These are phyloP conservation scores for Podaxis sp. DNA, from an alignment of 768 basidiomycete genomes.

Conservation along the genomic window DNA sequence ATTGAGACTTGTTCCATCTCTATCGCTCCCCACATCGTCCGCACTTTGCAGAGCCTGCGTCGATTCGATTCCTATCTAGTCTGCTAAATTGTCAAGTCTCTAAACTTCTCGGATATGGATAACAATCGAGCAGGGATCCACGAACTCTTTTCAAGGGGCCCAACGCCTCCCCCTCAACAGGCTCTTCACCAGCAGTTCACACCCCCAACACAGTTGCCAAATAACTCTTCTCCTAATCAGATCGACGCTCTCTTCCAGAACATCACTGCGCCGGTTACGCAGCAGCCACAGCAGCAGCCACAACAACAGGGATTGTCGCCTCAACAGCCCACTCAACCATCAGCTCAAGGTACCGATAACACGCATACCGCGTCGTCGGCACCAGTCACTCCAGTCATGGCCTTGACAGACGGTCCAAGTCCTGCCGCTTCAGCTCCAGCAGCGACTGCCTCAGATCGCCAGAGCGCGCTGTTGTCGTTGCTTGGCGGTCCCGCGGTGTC, in stretches of 20 bases:
- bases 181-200: slow-evolving; percentile 18
- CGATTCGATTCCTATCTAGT: not conserved
- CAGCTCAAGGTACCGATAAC: slow-evolving; percentile 20
- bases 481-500: slow-evolving; percentile 44
- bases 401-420: slow-evolving; percentile 43
- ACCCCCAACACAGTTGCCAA: slow-evolving; percentile 32
- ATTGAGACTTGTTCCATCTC: slow-evolving; percentile 14
- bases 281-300: slow-evolving; percentile 17
- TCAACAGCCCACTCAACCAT: slow-evolving; percentile 16
- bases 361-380: slow-evolving; percentile 30
- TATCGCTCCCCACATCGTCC: slow-evolving; percentile 12
- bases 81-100: slow-evolving; percentile 11
- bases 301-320: slow-evolving; percentile 26
- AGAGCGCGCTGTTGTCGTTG: slow-evolving; percentile 73
- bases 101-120: slow-evolving; percentile 17
- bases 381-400: slow-evolving; percentile 40
- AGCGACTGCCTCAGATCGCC: slow-evolving; percentile 56
- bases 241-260: slow-evolving; percentile 71
- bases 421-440: slow-evolving; percentile 41
- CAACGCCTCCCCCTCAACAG: slow-evolving; percentile 45
- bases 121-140: slow-evolving; percentile 40
- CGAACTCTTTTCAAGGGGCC: slow-evolving; percentile 54
- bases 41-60: not conserved
- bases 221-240: slow-evolving; percentile 50
- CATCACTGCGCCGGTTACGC: slow-evolving; percentile 40